These are phyloP conservation scores for Salvia splendens DNA, from an alignment of 257 asterid genomes.

Conservation along the genomic window DNA sequence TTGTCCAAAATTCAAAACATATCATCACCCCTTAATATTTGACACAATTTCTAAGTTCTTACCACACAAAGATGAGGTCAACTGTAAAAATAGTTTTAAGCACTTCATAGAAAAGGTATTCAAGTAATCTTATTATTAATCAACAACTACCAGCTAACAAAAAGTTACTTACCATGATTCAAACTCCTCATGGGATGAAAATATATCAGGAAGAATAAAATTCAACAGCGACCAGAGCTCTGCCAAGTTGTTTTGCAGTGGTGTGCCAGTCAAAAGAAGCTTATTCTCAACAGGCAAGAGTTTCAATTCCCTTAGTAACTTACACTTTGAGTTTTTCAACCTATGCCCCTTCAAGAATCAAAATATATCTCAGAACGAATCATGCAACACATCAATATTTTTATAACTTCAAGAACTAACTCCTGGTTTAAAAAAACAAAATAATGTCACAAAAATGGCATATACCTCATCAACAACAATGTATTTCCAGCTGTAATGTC, in stretches of 20 bases:
- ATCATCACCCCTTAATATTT: not conserved
- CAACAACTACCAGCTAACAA: not conserved
- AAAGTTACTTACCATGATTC: slow-evolving; percentile 80
- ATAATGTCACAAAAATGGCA: not conserved
- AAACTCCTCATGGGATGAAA: slow-evolving; percentile 89
- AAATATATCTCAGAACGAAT: slow-evolving; percentile 21
- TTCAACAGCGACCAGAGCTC: slow-evolving; percentile 98
- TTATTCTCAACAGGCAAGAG: slow-evolving; percentile 69
- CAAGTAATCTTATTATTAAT: not conserved
- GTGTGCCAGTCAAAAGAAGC: slow-evolving; percentile 98
- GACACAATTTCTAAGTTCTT: not conserved
- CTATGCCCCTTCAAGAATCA: slow-evolving; percentile 82
- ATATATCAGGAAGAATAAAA: slow-evolving; percentile 96
- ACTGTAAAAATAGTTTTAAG: slow-evolving; percentile 14
- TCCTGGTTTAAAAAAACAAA: slow-evolving; percentile 17
- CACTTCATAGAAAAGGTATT: slow-evolving; percentile 1
- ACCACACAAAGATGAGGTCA: not conserved
- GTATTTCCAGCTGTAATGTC: slow-evolving; percentile 87
- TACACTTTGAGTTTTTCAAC: slow-evolving; percentile 87
- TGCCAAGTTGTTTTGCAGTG: slow-evolving; percentile 93
- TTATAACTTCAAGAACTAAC: slow-evolving; percentile 18
- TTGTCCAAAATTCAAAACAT: not conserved
- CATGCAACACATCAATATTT: slow-evolving; percentile 18
- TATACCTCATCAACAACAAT: slow-evolving; percentile 95
- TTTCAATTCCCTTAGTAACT: slow-evolving; percentile 72